Evolutionary conservation across 2,329 filamentous ascomycete species (phyloP).

Genomic region (Anthostomella pinea): DNA sequence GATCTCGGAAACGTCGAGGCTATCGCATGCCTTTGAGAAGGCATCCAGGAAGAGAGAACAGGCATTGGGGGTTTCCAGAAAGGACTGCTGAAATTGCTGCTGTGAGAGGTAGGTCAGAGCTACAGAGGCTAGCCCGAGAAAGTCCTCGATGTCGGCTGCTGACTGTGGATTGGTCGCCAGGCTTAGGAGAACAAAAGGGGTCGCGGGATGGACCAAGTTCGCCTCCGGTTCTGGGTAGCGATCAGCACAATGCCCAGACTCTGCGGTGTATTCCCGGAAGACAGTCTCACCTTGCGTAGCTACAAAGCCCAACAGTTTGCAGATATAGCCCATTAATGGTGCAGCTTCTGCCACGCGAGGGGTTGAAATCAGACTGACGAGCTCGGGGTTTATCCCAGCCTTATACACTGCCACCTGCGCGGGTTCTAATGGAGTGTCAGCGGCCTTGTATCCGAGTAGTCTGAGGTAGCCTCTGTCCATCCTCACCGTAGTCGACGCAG

Average conservation of each 20-base stretch:
- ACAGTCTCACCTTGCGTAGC: constrained; percentile 45
- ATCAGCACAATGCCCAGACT: constrained; percentile 9
- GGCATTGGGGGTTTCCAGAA: constrained; percentile 40
- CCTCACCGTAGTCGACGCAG: constrained; percentile 60
- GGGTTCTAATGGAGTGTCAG: constrained; percentile 43
- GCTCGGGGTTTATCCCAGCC: constrained; percentile 45
- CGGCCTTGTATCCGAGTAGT: background rate
- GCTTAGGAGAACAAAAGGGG: constrained; percentile 48
- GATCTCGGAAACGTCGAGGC: constrained; percentile 39
- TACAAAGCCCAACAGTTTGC: constrained; percentile 55
- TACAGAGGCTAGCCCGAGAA: constrained; percentile 48
- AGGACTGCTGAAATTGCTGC: constrained; percentile 46
- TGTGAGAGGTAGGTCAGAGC: constrained; percentile 56
- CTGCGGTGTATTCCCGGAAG: background rate
- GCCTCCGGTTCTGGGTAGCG: constrained; percentile 43
- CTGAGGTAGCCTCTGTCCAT: background rate
- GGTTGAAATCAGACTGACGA: constrained; percentile 49
- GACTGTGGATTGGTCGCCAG: constrained; percentile 42
- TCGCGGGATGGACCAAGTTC: constrained; percentile 41
- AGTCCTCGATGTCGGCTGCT: constrained; percentile 51
- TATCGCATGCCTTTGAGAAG: constrained; percentile 47
- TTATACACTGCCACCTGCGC: constrained; percentile 56
- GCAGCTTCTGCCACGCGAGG: constrained; percentile 40
- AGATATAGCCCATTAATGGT: constrained; percentile 49
- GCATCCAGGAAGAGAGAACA: constrained; percentile 45